Percentiles rank a stretch among this genome's conserved stretches.
Conservation (phyloP, 192 early-diverging fungal species). For the Gamsiella multidivaricata region DNA sequence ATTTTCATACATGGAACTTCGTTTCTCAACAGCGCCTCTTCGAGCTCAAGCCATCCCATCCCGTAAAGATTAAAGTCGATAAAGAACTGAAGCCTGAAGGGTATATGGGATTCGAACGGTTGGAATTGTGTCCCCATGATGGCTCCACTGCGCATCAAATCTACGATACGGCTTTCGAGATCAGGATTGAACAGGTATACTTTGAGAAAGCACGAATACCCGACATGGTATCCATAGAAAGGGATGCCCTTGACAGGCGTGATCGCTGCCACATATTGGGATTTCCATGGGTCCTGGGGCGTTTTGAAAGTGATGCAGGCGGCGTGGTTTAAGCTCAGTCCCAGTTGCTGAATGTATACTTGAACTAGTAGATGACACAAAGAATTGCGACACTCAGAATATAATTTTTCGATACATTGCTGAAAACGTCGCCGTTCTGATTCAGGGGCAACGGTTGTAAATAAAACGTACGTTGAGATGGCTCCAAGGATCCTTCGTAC, state of each 20-base stretch:
- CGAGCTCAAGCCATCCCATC: conserved; percentile 81
- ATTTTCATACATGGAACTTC: conserved; percentile 31
- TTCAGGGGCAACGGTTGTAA: too few relatives aligned
- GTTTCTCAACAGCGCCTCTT: conserved; percentile 50
- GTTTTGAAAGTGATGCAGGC: conserved; percentile 56
- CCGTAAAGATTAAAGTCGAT: conserved; percentile 90
- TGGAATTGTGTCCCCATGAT: conserved; percentile 77
- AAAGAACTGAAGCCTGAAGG: conserved; percentile 86
- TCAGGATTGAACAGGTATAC: conserved; percentile 76
- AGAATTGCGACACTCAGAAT: neutral
- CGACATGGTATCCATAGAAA: conserved; percentile 88
- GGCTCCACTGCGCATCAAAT: conserved; percentile 76
- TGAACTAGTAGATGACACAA: conserved; percentile 31
- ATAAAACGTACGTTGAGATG: conserved; percentile 27
- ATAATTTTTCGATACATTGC: neutral
- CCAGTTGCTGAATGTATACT: conserved; percentile 65
- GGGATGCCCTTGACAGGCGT: conserved; percentile 80
- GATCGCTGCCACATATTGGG: conserved; percentile 73
- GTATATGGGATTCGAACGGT: conserved; percentile 85
- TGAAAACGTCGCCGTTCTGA: too few relatives aligned
- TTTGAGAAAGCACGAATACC: conserved; percentile 80
- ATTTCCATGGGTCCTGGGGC: conserved; percentile 21
- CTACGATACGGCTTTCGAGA: conserved; percentile 65
- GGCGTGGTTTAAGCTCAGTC: conserved; percentile 79
- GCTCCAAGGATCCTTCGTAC: conserved; percentile 63